Conservation (phyloP, 1,284 basidiomycete genomes). For the Lentinus polychrous region DNA sequence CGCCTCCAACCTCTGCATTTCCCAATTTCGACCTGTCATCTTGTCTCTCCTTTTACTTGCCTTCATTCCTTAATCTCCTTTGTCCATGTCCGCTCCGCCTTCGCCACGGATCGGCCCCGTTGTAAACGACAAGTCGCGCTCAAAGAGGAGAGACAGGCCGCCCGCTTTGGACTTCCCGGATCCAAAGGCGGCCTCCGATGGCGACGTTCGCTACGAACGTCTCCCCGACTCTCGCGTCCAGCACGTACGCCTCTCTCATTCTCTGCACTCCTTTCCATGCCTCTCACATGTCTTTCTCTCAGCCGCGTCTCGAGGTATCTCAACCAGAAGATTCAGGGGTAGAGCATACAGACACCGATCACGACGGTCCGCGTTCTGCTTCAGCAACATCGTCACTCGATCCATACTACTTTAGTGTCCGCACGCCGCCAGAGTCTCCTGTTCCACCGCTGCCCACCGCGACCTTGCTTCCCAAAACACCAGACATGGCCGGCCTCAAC, state of each 20-base stretch:
- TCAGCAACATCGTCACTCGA: constrained; percentile 73
- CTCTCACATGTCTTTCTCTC: constrained; percentile 4
- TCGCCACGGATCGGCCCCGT: constrained; percentile 22
- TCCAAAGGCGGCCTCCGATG: constrained; percentile 18
- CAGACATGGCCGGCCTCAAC: constrained; percentile 31
- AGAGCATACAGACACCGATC: constrained; percentile 24
- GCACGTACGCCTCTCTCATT: constrained; percentile 15
- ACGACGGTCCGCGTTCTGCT: constrained; percentile 41
- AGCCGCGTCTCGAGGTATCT: constrained; percentile 36
- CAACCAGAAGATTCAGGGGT: constrained; percentile 24
- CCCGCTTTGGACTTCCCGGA: constrained; percentile 29
- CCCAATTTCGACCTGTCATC: not conserved
- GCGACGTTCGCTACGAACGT: constrained; percentile 22
- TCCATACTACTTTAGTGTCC: constrained; percentile 74
- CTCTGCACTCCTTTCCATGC: not conserved
- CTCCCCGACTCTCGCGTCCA: constrained; percentile 19
- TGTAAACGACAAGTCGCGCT: constrained; percentile 21
- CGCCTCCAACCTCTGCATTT: not conserved
- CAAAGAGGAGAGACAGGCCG: constrained; percentile 30
- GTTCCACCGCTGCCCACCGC: constrained; percentile 39
- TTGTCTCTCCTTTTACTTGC: not conserved
- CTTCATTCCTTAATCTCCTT: constrained; percentile 11
- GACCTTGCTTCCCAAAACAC: constrained; percentile 30
- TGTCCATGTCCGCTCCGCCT: constrained; percentile 28
- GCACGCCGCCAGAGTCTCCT: constrained; percentile 55